Evolutionary conservation across 179 eudicot species (phyloP), one percentile per base, ranked within the genome.

Genomic region (Spinacia oleracea): DNA sequence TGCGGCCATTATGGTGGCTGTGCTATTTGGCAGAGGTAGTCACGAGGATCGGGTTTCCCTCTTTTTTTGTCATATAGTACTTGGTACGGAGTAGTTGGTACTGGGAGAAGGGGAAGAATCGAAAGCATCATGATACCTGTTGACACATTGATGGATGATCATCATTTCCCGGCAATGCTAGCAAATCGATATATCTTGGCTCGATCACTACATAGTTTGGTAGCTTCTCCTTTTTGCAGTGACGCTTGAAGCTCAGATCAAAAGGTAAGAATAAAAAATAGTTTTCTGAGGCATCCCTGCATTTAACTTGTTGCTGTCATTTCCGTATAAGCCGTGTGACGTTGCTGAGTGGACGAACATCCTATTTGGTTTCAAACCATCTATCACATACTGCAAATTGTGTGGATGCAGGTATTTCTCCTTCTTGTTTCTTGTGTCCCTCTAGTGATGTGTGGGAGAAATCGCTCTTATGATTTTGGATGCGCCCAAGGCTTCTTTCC

Each of bases 171-270:
- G 92, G 91, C 23, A 88, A 29, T 6, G 66, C 9, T 70, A 74
- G 81, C 10, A 85, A 59, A 69, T 86, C 98, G 23, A 87, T 89
- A 73, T 85, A 92, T 40, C 92, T 84, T 63, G 86, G 98, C 27
- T 92, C 98, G 0, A 92, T 72, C 3, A 92, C 98, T 5, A 88
- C 91, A 40, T 92, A 94, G 87, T 94, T 94, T 16, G 98, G 98
- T 25, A 94, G 89, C 81, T 89, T 94, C 29, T 97, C 98, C 55
- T 88, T 80, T 67, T 91, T 80, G 87, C 96, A 91, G 32, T 94
- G 91, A 4, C 45, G 42, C 86, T 92, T 90, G 89, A 94, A 94
- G 12, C 78, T 56, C n/a, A 90, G 70, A 77, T 92, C 96, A 51
- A 86, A 92, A 9, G 80, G 89, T 91, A 48, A 0, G 98, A 90